Evolutionary conservation across 2,329 filamentous ascomycete species (phyloP).

Genomic region (Fusarium devonianum): DNA sequence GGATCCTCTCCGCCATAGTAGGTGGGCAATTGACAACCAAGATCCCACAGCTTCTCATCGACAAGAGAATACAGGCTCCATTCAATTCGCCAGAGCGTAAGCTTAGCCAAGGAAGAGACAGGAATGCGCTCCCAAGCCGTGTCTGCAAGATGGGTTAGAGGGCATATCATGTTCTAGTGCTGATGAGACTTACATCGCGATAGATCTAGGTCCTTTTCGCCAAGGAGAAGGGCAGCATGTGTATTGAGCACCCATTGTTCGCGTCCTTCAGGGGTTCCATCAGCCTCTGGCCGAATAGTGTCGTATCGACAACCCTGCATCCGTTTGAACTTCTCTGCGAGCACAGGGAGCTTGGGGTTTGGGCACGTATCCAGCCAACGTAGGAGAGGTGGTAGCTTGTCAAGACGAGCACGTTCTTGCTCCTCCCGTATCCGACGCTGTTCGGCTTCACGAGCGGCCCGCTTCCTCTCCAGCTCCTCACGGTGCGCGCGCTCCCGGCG

Average conservation of each 20-base stretch:
- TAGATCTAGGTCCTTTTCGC: conserved; percentile 68
- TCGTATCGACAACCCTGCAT: conserved; percentile 70
- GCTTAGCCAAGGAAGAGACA: conserved; percentile 62
- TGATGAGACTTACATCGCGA: conserved; percentile 62
- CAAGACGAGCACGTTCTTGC: conserved; percentile 61
- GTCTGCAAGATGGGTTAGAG: conserved; percentile 50
- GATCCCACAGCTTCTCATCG: conserved; percentile 56
- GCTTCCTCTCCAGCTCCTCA: conserved; percentile 58
- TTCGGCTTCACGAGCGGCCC: conserved; percentile 60
- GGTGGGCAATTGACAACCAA: conserved; percentile 60
- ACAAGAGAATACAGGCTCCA: conserved; percentile 64
- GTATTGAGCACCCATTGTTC: conserved; percentile 73
- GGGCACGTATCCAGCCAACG: conserved; percentile 64
- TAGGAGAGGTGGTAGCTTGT: conserved; percentile 66
- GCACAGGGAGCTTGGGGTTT: conserved; percentile 58
- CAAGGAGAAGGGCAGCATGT: conserved; percentile 68
- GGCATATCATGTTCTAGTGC: background rate
- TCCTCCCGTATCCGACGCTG: conserved; percentile 60
- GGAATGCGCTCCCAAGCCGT: conserved; percentile 65
- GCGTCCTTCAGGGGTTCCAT: conserved; percentile 62
- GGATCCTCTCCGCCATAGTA: conserved; percentile 60
- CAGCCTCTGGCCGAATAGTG: conserved; percentile 63
- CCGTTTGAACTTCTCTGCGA: conserved; percentile 62
- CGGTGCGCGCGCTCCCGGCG: conserved; percentile 53
- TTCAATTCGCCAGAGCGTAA: conserved; percentile 66